Percentiles rank a stretch among this genome's conserved stretches.
These are phyloP conservation scores for Globisporangium apiculatum DNA, from an alignment of 352 stramenopile species.

Conservation along the genomic window DNA sequence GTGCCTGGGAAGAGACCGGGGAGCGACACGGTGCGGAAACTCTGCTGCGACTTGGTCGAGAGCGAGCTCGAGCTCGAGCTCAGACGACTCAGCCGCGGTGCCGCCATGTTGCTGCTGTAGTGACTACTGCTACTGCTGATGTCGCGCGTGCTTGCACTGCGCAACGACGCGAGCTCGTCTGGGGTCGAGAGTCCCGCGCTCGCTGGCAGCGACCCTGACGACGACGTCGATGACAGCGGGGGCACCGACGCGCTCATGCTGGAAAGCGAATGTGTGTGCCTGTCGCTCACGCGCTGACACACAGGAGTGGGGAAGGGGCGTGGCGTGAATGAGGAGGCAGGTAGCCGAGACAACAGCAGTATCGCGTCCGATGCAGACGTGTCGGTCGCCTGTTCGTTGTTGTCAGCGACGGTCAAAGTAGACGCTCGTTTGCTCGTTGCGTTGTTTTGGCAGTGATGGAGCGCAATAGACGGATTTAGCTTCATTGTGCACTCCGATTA, in stretches of 20 bases:
- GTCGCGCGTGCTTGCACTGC: constrained; percentile 3
- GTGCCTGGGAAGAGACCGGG: constrained; percentile 64
- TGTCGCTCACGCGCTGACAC: no score
- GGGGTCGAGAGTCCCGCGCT: constrained; percentile 11
- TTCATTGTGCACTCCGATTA: no score
- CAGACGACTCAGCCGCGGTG: constrained; percentile 40
- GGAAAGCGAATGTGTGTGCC: no score
- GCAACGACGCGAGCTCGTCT: constrained; percentile 4
- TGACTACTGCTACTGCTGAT: constrained; percentile 13
- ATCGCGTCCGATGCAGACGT: no score
- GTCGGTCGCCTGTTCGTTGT: no score
- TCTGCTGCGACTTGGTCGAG: constrained; percentile 48
- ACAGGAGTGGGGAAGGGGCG: no score
- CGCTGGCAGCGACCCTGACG: constrained; percentile 27
- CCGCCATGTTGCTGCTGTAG: constrained; percentile 9
- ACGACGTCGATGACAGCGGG: constrained; percentile 22
- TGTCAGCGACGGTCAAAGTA: no score
- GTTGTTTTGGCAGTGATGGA: no score
- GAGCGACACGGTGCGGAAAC: constrained; percentile 66
- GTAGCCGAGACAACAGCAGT: no score
- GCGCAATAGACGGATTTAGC: no score
- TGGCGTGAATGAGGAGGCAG: no score
- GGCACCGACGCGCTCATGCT: background rate
- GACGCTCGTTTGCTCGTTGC: no score
- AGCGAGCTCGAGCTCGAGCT: constrained; percentile 46